phyloP scores from a whole-genome alignment of 257 asterid genomes.

The Gynochthodes officinalis region DNA sequence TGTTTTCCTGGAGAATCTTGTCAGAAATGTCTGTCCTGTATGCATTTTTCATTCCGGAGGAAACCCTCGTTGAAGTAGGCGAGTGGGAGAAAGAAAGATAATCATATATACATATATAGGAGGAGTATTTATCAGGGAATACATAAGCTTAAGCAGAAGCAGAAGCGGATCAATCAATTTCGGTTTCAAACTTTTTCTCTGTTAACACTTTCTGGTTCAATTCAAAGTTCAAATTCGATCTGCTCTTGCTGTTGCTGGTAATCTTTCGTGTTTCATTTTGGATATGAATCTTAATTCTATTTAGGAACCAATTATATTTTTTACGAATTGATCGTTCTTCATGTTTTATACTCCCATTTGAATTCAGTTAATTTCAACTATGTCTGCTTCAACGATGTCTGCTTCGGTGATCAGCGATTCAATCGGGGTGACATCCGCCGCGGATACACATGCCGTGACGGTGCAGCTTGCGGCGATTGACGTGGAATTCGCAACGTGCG shows the following conservation, averaged over 20 bases:
- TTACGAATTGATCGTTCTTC: too few species aligned
- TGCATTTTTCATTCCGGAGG: constrained; percentile 46
- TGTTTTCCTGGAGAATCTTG: neutral
- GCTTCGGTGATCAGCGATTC: constrained; percentile 49
- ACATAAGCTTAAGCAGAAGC: neutral
- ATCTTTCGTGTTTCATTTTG: too few species aligned
- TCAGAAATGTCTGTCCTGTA: constrained; percentile 32
- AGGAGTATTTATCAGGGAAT: neutral
- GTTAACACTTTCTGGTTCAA: neutral
- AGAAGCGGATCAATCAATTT: neutral
- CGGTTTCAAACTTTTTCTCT: neutral
- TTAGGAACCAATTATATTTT: too few species aligned
- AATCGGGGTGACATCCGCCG: constrained; percentile 30
- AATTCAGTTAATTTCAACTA: too few species aligned
- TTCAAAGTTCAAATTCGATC: constrained; percentile 14
- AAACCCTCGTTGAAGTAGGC: constrained; percentile 44
- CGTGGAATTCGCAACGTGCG: constrained; percentile 71
- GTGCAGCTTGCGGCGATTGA: constrained; percentile 28
- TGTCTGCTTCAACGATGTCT: constrained; percentile 35
- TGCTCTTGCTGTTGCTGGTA: constrained; percentile 52
- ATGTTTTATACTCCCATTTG: too few species aligned
- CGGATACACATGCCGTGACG: constrained; percentile 33
- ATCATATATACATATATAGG: neutral
- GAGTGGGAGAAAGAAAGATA: constrained; percentile 76
- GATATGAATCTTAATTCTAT: too few species aligned